Evolutionary conservation across 2,329 filamentous ascomycete species (phyloP).

Genomic region (Fragosphaeria purpurea): DNA sequence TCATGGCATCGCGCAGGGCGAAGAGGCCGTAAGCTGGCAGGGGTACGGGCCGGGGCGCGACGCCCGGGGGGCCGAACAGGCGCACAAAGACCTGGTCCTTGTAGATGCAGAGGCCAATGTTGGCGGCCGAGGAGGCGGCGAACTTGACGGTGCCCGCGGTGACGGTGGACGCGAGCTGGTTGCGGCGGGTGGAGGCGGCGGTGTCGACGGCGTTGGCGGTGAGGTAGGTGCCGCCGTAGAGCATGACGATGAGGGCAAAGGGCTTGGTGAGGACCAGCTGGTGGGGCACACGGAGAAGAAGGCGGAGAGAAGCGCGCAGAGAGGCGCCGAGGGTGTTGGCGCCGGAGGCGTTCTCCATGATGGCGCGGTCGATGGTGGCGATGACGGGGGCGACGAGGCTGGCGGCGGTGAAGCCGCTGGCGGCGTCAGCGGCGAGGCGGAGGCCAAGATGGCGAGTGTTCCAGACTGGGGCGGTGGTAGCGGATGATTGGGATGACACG

Average conservation of each 20-base stretch:
- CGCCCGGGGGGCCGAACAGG: slow-evolving; percentile 60
- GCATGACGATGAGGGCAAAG: slow-evolving; percentile 57
- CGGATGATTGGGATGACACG: too few relatives aligned
- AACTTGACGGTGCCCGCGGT: slow-evolving; percentile 76
- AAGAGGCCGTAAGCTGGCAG: slow-evolving; percentile 68
- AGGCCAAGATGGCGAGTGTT: slow-evolving; percentile 15
- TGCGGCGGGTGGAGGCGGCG: slow-evolving; percentile 50
- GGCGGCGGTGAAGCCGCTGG: slow-evolving; percentile 58
- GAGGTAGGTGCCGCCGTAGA: slow-evolving; percentile 85
- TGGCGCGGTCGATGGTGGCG: slow-evolving; percentile 78
- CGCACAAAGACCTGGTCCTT: slow-evolving; percentile 81
- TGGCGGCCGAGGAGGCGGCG: slow-evolving; percentile 66
- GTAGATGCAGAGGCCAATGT: slow-evolving; percentile 77
- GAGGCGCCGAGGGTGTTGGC: slow-evolving; percentile 49
- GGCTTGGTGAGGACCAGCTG: slow-evolving; percentile 53
- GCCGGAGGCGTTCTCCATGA: slow-evolving; percentile 75
- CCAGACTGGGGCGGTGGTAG: background rate
- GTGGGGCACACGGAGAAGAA: slow-evolving; percentile 51
- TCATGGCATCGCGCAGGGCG: slow-evolving; percentile 72
- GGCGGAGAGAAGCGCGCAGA: slow-evolving; percentile 45
- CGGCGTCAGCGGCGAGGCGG: slow-evolving; percentile 28
- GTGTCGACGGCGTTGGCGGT: slow-evolving; percentile 87
- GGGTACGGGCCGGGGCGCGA: slow-evolving; percentile 48
- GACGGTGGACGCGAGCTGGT: slow-evolving; percentile 48
- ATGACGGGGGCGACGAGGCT: slow-evolving; percentile 74